A percentile compares a stretch with the other conserved stretches of the same genome.
Evolutionary conservation across 495 filamentous ascomycete genomes (phyloP).

Genomic region (Saxophila tyrrhenica): DNA sequence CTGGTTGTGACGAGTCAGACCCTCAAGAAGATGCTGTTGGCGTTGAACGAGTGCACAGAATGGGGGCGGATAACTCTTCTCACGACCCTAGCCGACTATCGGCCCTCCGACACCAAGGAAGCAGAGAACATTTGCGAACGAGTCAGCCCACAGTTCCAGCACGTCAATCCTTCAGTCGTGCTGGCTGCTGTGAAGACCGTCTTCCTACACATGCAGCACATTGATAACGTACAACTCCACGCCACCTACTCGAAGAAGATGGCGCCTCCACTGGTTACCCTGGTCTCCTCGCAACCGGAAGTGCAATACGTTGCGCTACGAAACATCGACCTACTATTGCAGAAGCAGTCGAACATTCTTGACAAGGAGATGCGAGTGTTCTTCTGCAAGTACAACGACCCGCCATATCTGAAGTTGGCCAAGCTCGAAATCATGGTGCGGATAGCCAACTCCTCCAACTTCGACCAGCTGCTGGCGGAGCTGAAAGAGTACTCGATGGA

Average conservation of each 20-base stretch:
- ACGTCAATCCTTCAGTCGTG: constrained; percentile 95
- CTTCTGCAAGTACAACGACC: constrained; percentile 99
- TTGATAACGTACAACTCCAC: constrained; percentile 68
- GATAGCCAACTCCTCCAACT: constrained; percentile 95
- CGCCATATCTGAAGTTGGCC: constrained; percentile 91
- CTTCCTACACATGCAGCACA: constrained; percentile 86
- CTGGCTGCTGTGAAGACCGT: constrained; percentile 95
- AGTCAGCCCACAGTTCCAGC: constrained; percentile 93
- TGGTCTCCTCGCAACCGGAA: constrained; percentile 90
- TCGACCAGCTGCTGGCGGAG: constrained; percentile 87
- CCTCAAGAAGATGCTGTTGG: constrained; percentile 92
- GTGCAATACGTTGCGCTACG: constrained; percentile 94
- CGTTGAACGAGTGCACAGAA: constrained; percentile 95
- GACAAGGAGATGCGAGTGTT: constrained; percentile 97
- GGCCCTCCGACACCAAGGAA: constrained; percentile 77
- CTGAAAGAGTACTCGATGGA: constrained; percentile 95
- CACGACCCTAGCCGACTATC: constrained; percentile 78
- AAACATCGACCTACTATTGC: constrained; percentile 90
- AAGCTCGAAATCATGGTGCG: constrained; percentile 99
- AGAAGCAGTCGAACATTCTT: constrained; percentile 90
- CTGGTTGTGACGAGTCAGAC: constrained; percentile 67
- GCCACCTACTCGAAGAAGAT: constrained; percentile 91
- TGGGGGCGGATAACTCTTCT: constrained; percentile 98
- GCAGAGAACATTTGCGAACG: constrained; percentile 97
- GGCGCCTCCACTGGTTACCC: constrained; percentile 90